Base-by-base conservation (phyloP, 2,329 filamentous ascomycete species). In the Paecilomyces variotii region DNA sequence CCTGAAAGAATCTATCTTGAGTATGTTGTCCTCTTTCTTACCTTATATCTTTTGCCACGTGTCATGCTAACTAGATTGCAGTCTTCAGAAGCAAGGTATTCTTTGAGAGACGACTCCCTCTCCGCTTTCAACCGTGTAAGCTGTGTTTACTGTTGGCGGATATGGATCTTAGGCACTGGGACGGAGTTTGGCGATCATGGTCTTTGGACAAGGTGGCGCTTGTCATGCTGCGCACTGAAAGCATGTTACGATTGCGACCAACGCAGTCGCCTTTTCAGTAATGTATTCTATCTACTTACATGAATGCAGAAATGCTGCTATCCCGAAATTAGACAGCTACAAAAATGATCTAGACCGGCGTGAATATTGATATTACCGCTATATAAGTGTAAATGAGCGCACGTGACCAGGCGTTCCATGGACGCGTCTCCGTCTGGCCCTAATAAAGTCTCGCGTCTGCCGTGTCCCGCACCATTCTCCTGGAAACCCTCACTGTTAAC, bases 1-100 rank as follows among this genome's bases (percentile, higher is more conserved):
- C 94, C 95, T 0, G 91, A 97, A 78, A 96, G 96, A 81, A 93
- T 99, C 57, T 99, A 97, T 74, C 87, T 92, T 64, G 94, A 99
- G 75, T 77, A 71, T 55, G 75, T 74, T 19, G 45, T 30, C 55
- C 14, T 28, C 60, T 24, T 10, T 58, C 10, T 25, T 11, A 25
- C 14, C 30, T 24, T 54, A 14, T 49, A 9, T 25, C n/a, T 5
- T 7, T 28, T 53, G 2, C 19, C 19, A 19, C 5, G 12, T 5
- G 27, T 51, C 19, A 57, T 64, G 59, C 69, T 74, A 66, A 73
- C 60, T 10, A 28, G 24, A 56, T 57, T 11, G 12, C 59, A 75
- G 73, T 81, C 77, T 97, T 75, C 89, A 91, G 75, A 96, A 95
- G 78, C 91, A 96, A 72, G 93, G 93, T 34, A 80, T 96, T 69